Base-by-base conservation (phyloP, 495 filamentous ascomycete genomes). In the Delitschia confertaspora region DNA sequence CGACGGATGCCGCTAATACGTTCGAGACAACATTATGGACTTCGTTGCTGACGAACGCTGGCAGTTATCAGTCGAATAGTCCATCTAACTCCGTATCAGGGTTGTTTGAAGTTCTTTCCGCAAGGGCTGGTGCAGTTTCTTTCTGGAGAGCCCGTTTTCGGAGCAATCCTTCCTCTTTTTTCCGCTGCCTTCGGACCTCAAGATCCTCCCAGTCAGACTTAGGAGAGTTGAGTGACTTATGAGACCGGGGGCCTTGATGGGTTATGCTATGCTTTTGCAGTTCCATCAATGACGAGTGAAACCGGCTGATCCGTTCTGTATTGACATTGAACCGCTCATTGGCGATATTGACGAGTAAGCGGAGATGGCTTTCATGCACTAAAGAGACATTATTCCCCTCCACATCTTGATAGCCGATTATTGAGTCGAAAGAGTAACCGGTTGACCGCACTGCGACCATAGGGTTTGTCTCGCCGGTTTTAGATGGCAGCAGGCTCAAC, bases 391-490 rank as follows among this genome's bases (percentile, higher is more conserved):
- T 58, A 20, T 49, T 55, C 13, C 46, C 55, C 6, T 47, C 18
- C 5, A 61, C 45, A 8, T 62, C 53, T 18, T 71, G 62, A 41
- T 73, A 71, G 0, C 83, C 88, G 19, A 95, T 73, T 22, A 94
- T 62, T 0, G 79, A 81, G 58, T 93, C 86, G 37, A 95, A 74
- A 1, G 73, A 71, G 6, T 95, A 65, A 0, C 88, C 88, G 55
- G 79, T 77, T 2, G 83, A 85, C 26, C 88, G 76, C 6, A 95
- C 72, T 1, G 82, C 89, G 3, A 95, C 80, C 64, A 93, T 86
- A 6, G 64, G 33, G 30, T 53, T 38, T 53, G 54, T 42, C 61
- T 59, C 58, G 64, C 56, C 69, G 40, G 42, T 58, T 61, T 50
- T 62, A 61, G 39, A 69, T 64, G 59, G 49, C 37, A 45, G 53